These are phyloP conservation scores for Cylindrodendrum hubeiense DNA, from an alignment of 2,329 filamentous ascomycete species.

Conservation along the genomic window DNA sequence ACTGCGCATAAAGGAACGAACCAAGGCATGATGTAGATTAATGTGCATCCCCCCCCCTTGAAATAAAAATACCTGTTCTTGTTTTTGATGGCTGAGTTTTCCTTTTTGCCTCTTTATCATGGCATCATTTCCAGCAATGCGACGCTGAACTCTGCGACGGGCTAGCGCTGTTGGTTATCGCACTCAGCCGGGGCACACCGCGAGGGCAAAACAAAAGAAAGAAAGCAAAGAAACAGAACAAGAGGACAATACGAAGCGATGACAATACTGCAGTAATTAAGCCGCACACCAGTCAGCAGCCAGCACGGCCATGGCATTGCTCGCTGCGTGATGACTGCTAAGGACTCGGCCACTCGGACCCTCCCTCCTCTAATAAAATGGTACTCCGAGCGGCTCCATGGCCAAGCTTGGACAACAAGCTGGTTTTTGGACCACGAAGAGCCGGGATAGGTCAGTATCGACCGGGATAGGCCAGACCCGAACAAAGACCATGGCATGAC, in stretches of 20 bases:
- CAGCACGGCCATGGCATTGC: not conserved
- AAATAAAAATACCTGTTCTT: not conserved
- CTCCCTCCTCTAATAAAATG: not conserved
- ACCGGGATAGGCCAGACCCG: not conserved
- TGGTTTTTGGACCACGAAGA: not conserved
- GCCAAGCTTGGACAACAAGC: constrained; percentile 6
- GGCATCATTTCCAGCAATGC: not conserved
- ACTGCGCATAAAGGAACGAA: constrained; percentile 15
- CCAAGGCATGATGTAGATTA: constrained; percentile 19
- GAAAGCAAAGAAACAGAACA: not conserved
- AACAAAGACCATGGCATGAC: not conserved
- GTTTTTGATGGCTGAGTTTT: not conserved
- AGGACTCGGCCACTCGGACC: not conserved
- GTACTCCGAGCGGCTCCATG: not conserved
- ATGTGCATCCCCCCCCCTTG: not conserved
- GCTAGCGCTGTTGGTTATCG: not conserved
- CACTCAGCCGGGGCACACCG: not conserved
- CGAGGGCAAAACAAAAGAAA: constrained; percentile 2
- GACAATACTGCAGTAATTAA: not conserved
- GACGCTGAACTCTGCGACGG: not conserved
- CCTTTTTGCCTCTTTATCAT: not conserved
- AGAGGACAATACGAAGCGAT: not conserved
- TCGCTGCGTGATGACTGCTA: not conserved
- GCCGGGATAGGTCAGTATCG: not conserved
- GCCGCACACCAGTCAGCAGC: not conserved